Evolutionary conservation across 768 basidiomycete genomes (phyloP).

Genomic region (Agaricus subrufescens): DNA sequence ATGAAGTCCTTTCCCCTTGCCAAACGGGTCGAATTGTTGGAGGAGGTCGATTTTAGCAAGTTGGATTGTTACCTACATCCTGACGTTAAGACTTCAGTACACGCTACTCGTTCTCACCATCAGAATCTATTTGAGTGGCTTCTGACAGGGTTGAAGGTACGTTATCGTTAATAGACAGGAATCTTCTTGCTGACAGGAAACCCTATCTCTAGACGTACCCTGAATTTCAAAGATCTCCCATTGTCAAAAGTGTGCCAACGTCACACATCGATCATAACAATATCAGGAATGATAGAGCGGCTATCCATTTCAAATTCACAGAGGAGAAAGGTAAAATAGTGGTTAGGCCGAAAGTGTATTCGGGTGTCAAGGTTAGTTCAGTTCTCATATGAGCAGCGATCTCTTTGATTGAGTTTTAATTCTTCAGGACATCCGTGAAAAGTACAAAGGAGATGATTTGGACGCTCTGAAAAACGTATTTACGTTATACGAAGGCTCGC

Average conservation of each 20-base stretch:
- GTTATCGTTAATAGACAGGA: background rate
- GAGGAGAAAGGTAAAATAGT: background rate
- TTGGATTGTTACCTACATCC: slow-evolving; percentile 5
- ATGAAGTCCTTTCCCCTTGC: background rate
- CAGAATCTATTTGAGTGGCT: slow-evolving; percentile 2
- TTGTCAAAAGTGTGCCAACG: background rate
- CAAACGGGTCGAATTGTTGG: background rate
- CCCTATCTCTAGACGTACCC: background rate
- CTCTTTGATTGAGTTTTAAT: background rate
- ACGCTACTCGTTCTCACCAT: background rate
- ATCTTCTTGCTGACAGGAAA: background rate
- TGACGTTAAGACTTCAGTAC: background rate
- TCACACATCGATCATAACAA: background rate
- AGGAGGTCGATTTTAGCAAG: slow-evolving; percentile 5
- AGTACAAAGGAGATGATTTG: background rate
- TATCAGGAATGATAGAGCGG: slow-evolving; percentile 1
- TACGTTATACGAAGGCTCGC: too few species aligned
- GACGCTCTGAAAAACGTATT: background rate
- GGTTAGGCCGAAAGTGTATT: slow-evolving; percentile 3
- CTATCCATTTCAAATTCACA: background rate
- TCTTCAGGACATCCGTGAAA: background rate
- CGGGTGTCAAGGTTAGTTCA: background rate
- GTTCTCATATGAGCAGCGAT: background rate
- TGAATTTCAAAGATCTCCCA: background rate
- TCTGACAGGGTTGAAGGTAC: background rate